Percentiles rank a stretch among this genome's conserved stretches.
Evolutionary conservation across 1,284 basidiomycete species (phyloP).

Genomic region (Ceratobasidium sp.): DNA sequence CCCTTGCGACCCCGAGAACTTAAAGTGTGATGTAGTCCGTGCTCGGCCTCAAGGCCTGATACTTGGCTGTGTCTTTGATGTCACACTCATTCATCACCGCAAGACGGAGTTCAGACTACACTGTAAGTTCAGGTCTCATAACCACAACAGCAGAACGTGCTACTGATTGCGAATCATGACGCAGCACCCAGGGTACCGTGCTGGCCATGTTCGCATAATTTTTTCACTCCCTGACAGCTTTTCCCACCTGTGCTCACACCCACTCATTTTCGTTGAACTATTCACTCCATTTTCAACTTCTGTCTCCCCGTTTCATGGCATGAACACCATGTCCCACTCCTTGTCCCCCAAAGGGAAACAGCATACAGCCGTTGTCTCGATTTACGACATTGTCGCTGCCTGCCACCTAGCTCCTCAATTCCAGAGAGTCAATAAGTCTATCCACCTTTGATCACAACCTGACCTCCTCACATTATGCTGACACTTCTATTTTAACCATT

Average conservation of each 20-base stretch:
- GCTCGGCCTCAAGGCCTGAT: not conserved
- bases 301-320: not conserved
- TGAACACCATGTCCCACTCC: not conserved
- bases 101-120: not conserved
- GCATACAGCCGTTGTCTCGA: not conserved
- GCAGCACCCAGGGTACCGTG: slow-evolving; percentile 15
- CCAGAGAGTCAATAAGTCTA: not conserved
- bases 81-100: not conserved
- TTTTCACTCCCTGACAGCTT: slow-evolving; percentile 5
- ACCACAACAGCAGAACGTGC: not conserved
- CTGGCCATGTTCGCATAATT: slow-evolving; percentile 8
- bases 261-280: slow-evolving; percentile 15
- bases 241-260: not conserved
- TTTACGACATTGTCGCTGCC: not conserved
- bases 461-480: not conserved
- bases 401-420: not conserved
- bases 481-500: slow-evolving; percentile 1
- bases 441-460: not conserved
- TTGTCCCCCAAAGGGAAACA: not conserved
- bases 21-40: slow-evolving; percentile 12
- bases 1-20: not conserved
- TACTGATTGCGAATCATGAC: not conserved
- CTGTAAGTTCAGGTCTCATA: no score
- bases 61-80: slow-evolving; percentile 45
- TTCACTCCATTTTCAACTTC: slow-evolving; percentile 7